phyloP scores from a whole-genome alignment of 495 filamentous ascomycete species.

The Usnea hakonensis region DNA sequence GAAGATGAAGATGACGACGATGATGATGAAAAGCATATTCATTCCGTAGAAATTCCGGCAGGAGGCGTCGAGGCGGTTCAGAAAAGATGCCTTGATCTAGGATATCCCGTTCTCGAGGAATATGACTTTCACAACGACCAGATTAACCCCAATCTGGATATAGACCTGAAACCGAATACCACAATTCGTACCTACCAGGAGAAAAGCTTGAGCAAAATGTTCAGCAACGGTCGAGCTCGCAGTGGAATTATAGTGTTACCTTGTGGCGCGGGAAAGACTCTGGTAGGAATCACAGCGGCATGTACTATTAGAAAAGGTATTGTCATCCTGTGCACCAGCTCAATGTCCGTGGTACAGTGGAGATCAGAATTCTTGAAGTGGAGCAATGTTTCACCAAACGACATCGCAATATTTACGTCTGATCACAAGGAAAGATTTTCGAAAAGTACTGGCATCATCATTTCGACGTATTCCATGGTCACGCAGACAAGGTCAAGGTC shows the following conservation, averaged over 20 bases:
- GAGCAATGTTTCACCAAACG: slow-evolving; percentile 92
- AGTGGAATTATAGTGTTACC: slow-evolving; percentile 96
- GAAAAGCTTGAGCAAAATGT: slow-evolving; percentile 97
- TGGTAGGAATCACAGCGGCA: slow-evolving; percentile 93
- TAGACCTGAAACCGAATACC: slow-evolving; percentile 77
- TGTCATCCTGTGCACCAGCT: slow-evolving; percentile 90
- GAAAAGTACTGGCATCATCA: slow-evolving; percentile 85
- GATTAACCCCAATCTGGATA: slow-evolving; percentile 80
- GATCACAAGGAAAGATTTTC: slow-evolving; percentile 88
- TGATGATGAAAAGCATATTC: slow-evolving; percentile 79
- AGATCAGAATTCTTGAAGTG: slow-evolving; percentile 91
- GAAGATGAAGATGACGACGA: slow-evolving; percentile 78
- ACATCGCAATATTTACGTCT: slow-evolving; percentile 91
- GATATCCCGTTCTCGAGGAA: slow-evolving; percentile 84
- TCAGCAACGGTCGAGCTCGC: slow-evolving; percentile 92
- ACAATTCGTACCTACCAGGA: slow-evolving; percentile 88
- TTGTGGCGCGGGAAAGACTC: slow-evolving; percentile 93
- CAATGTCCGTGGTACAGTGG: slow-evolving; percentile 98
- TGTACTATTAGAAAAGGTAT: slow-evolving; percentile 96
- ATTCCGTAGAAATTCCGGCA: slow-evolving; percentile 86
- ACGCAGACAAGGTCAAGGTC: slow-evolving; percentile 79
- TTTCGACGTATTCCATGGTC: slow-evolving; percentile 98
- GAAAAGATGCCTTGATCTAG: slow-evolving; percentile 80
- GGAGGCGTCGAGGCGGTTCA: slow-evolving; percentile 75
- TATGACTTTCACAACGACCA: slow-evolving; percentile 97